A percentile compares a stretch with the other conserved stretches of the same genome.
Conservation (phyloP, 108 stramenopile species). For the Hondaea fermentalgiana region DNA sequence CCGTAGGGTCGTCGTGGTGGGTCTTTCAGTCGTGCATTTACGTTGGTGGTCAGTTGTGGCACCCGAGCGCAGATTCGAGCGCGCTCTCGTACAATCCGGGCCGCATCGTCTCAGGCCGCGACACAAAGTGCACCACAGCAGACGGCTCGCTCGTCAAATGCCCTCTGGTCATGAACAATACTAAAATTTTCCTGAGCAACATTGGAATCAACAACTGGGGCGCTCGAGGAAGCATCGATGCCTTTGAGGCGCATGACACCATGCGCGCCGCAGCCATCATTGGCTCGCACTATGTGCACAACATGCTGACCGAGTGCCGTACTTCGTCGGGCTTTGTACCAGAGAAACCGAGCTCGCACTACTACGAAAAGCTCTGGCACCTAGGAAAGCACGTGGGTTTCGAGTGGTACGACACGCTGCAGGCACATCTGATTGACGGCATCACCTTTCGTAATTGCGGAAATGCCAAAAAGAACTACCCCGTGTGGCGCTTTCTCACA, state of each 20-base stretch:
- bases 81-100: constrained; percentile 1
- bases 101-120: not conserved
- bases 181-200: not conserved
- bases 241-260: not conserved
- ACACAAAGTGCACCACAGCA: not conserved
- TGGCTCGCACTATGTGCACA: not conserved
- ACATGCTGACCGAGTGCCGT: not conserved
- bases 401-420: not conserved
- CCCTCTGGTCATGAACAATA: not conserved
- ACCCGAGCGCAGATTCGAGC: not conserved
- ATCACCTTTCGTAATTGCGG: not conserved
- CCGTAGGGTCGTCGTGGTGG: not conserved
- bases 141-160: not conserved
- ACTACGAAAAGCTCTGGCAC: too few relatives aligned
- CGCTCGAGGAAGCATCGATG: not conserved
- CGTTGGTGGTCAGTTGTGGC: not conserved
- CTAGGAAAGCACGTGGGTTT: not conserved
- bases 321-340: not conserved
- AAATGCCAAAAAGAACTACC: not conserved
- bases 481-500: not conserved
- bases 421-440: not conserved
- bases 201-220: not conserved
- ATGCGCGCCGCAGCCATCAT: not conserved
- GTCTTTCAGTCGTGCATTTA: not conserved
- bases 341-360: not conserved